These are phyloP conservation scores for Magnaporthiopsis incrustans DNA, from an alignment of 2,329 filamentous ascomycete species.

Conservation along the genomic window DNA sequence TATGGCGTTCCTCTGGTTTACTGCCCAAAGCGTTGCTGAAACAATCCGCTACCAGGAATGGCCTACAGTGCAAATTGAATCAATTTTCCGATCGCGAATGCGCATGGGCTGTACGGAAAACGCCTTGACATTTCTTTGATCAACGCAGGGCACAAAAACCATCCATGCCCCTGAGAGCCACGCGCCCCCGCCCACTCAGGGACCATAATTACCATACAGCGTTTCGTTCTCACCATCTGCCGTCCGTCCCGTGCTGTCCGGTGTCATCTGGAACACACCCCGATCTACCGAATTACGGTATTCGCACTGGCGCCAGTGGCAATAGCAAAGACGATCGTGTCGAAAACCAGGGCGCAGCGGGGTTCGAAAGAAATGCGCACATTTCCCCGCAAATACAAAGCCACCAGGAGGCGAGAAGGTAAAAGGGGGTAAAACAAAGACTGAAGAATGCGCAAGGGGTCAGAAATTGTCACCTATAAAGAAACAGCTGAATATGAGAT, in stretches of 20 bases:
- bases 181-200: no score
- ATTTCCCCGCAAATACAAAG: not conserved
- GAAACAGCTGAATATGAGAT: not conserved
- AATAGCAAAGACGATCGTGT: not conserved
- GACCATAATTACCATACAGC: no score
- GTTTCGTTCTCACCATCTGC: no score
- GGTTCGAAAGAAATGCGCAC: not conserved
- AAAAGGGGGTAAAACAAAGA: not conserved
- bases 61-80: not conserved
- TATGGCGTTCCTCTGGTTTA: not conserved
- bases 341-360: not conserved
- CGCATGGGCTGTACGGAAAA: no score
- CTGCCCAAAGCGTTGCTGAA: not conserved
- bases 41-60: not conserved
- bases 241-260: not conserved
- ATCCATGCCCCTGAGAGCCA: no score
- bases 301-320: not conserved
- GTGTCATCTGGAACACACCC: not conserved
- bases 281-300: not conserved
- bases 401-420: not conserved
- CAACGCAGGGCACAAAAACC: no score
- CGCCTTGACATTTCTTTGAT: no score
- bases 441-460: not conserved
- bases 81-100: not conserved
- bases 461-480: constrained; percentile 2